Conservation (phyloP, 2,329 filamentous ascomycete genomes). For the Stagonosporopsis vannaccii region DNA sequence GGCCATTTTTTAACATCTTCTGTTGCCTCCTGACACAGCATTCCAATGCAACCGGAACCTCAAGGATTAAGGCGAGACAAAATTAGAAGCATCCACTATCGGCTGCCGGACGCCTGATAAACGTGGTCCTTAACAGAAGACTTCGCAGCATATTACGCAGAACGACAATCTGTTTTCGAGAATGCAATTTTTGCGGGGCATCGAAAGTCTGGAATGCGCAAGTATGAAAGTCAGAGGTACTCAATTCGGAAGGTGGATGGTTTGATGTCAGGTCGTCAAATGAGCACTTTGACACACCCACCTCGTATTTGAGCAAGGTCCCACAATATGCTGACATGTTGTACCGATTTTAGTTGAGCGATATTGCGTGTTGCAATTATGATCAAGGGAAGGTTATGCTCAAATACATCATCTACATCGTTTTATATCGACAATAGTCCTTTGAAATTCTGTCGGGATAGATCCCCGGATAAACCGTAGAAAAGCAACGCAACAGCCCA, state of each 20-base stretch:
- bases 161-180: not conserved
- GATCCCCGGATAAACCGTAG: no score
- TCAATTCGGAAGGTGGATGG: not conserved
- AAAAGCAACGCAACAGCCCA: no score
- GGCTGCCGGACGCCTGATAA: not conserved
- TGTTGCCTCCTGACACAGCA: not conserved
- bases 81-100: not conserved
- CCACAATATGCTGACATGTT: constrained; percentile 1
- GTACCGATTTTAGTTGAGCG: not conserved
- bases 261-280: not conserved
- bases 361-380: not conserved
- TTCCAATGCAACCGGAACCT: not conserved
- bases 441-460: not conserved
- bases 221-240: not conserved
- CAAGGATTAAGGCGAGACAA: not conserved
- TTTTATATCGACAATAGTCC: not conserved
- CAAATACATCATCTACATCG: not conserved
- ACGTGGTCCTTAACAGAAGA: not conserved
- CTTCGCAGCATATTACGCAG: not conserved
- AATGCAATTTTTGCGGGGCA: not conserved
- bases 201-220: not conserved
- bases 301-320: not conserved
- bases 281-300: not conserved
- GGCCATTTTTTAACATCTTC: not conserved
- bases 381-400: not conserved